Conservation (phyloP, 306 rosid genomes). For the Cicer pinnatifidum region DNA sequence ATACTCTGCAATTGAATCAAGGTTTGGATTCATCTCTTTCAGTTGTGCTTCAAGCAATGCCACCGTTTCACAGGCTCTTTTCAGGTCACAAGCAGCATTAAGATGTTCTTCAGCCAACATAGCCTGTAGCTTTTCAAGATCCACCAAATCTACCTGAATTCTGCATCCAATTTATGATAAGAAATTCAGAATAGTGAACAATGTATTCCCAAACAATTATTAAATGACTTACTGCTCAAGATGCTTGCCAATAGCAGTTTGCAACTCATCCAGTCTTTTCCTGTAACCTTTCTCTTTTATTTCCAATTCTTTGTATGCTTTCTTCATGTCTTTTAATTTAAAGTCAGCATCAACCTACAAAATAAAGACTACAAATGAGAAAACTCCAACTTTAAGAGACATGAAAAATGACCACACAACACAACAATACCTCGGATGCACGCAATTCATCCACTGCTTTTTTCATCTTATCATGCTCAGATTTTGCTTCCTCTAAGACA, state of each 20-base stretch:
- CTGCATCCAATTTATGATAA: constrained; percentile 53
- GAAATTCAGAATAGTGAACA: constrained; percentile 40
- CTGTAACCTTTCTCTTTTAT: constrained; percentile 73
- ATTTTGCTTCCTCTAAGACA: constrained; percentile 68
- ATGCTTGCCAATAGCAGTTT: constrained; percentile 72
- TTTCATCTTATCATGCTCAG: constrained; percentile 67
- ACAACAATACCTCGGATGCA: constrained; percentile 75
- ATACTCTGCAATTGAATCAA: constrained; percentile 94
- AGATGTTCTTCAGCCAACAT: constrained; percentile 64
- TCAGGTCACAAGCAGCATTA: constrained; percentile 65
- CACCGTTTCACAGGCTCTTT: constrained; percentile 78
- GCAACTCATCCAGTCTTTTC: constrained; percentile 79
- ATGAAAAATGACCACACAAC: constrained; percentile 20
- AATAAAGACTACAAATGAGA: constrained; percentile 36
- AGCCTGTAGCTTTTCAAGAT: constrained; percentile 78
- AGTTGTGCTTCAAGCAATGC: constrained; percentile 78
- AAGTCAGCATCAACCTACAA: constrained; percentile 84
- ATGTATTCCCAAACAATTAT: constrained; percentile 14
- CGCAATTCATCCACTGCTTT: constrained; percentile 74
- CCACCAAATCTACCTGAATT: constrained; percentile 83
- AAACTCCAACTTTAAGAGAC: constrained; percentile 18
- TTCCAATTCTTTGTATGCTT: constrained; percentile 73
- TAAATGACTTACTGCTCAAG: constrained; percentile 80
- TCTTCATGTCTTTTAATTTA: constrained; percentile 87
- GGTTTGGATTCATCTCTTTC: constrained; percentile 97